A percentile compares a stretch with the other conserved stretches of the same genome.
Conservation (phyloP, 2,329 filamentous ascomycete species). For the Ophiocordyceps sinensis region DNA sequence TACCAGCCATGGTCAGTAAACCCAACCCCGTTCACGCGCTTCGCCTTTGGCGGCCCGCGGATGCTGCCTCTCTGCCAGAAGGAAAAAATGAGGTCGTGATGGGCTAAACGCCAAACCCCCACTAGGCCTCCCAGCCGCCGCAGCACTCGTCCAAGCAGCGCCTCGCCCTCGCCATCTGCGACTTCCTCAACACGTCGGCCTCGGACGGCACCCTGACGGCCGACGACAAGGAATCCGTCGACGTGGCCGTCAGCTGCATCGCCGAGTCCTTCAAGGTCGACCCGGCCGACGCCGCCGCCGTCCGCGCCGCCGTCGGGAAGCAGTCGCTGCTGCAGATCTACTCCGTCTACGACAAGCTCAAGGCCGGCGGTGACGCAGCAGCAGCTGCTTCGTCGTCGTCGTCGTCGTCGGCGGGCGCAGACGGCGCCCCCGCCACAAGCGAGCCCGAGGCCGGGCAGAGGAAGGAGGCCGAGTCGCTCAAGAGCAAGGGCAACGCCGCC, state of each 20-base stretch:
- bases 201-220: conserved; percentile 76
- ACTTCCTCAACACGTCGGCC: conserved; percentile 76
- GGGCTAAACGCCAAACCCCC: conserved; percentile 12
- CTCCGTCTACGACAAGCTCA: conserved; percentile 90
- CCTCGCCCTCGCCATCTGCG: conserved; percentile 91
- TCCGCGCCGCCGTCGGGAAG: conserved; percentile 64
- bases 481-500: conserved; percentile 81
- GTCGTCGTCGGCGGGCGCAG: not conserved
- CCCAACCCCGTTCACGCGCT: too few species aligned
- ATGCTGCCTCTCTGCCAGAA: too few species aligned
- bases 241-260: conserved; percentile 90
- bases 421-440: conserved; percentile 13
- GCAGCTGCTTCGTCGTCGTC: conserved; percentile 7
- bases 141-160: conserved; percentile 49
- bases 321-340: conserved; percentile 88
- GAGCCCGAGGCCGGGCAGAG: conserved; percentile 40
- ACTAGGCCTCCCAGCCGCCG: conserved; percentile 12
- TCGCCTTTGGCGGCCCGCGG: too few species aligned
- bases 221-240: conserved; percentile 87
- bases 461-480: conserved; percentile 74
- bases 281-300: conserved; percentile 56
- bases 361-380: conserved; percentile 34
- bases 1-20: too few species aligned
- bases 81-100: too few species aligned
- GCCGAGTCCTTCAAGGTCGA: conserved; percentile 92